Base-by-base conservation (phyloP, 306 rosid genomes). In the Fagus crenata region DNA sequence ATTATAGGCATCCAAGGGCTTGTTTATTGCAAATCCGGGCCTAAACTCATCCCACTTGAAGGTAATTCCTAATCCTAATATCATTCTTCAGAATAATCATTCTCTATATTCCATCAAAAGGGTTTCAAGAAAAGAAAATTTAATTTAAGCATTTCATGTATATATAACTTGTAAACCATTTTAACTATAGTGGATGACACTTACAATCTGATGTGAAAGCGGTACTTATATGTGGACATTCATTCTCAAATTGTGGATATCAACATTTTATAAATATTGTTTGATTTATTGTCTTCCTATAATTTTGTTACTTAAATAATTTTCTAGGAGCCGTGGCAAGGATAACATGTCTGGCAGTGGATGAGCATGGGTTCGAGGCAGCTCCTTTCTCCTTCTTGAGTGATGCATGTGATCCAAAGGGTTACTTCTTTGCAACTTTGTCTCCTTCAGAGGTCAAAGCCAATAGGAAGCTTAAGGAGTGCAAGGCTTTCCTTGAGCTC, bases 351-450 rank as follows among this genome's bases (percentile, higher is more conserved):
- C 40, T 60, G 31, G 77, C 82, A 40, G 82, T 75, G 5, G 91
- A 88, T 64, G 77, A 76, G 7, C 54, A 80, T 54, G 92, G 89
- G 17, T 61, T 75, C 4, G 86, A 85, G 75, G 51, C 82, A 43
- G 60, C 70, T 51, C 82, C 87, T 13, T 77, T 80, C 67, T 53
- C 86, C 32, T 85, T 87, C 81, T 65, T 88, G 59, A 85, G 91
- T 55, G 84, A 72, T 0, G 78, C 77, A 77, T 83, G 82, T 3
- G 78, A 86, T 55, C 77, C 33, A 33, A 82, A 79, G 46, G 93
- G 90, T 2, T 88, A 82, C 75, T 90, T 88, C 80, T 74, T 90
- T 11, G 91, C 91, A 61, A 90, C 90, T n/a, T n/a, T 88, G 49
- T 60, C 75, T 49, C 73, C 79, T 60, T 37, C 53, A 28, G 91